phyloP scores from a whole-genome alignment of 2,329 filamentous ascomycete species.

The Fusarium burgessii region DNA sequence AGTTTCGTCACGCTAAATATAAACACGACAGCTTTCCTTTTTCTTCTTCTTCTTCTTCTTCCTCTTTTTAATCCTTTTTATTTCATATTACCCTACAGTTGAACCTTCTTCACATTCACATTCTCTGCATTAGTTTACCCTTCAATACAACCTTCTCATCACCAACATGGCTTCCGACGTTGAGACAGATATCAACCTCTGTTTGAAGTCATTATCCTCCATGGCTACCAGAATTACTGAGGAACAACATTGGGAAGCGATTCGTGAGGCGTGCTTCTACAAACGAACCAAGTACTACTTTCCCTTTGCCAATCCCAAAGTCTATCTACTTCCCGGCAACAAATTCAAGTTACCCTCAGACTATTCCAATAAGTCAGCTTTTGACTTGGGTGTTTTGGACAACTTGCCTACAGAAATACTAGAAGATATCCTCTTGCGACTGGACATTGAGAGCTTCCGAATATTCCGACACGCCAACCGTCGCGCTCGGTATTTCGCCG shows the following conservation, averaged over 20 bases:
- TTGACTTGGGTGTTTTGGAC: accelerated
- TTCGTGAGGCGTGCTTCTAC: slow-evolving; percentile 13
- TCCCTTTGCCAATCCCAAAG: background rate
- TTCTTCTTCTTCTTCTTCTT: too few relatives aligned
- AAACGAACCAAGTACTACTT: slow-evolving; percentile 8
- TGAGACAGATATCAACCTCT: too few relatives aligned
- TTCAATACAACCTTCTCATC: too few relatives aligned
- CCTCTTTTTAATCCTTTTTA: too few relatives aligned
- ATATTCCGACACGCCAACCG: background rate
- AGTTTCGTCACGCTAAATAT: too few relatives aligned
- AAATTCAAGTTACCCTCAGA: background rate
- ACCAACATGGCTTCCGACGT: too few relatives aligned
- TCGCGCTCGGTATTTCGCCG: accelerated
- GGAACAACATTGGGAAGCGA: background rate
- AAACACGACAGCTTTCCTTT: too few relatives aligned
- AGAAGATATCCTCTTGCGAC: accelerated
- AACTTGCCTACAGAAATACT: accelerated
- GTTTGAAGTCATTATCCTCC: too few relatives aligned
- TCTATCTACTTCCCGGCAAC: accelerated
- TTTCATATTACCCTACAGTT: too few relatives aligned
- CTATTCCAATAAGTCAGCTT: accelerated
- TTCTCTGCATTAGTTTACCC: too few relatives aligned
- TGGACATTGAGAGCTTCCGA: background rate
- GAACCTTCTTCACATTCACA: too few relatives aligned
- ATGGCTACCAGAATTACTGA: background rate